Evolutionary conservation across 306 rosid genomes (phyloP).

Genomic region (Cotoneaster glaucophyllus): DNA sequence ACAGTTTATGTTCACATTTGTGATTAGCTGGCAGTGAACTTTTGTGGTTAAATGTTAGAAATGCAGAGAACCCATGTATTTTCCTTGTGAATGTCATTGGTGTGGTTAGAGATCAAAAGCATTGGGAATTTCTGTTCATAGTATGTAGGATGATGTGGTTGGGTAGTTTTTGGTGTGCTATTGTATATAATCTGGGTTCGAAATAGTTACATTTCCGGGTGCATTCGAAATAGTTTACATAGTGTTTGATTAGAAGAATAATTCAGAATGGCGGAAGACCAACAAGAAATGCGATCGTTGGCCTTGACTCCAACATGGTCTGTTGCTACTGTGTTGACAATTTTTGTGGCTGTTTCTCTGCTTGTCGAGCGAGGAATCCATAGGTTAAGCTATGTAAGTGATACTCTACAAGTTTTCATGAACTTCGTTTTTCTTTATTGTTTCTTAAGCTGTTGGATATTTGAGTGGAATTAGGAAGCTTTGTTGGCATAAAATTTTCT

Average conservation of each 20-base stretch:
- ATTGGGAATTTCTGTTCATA: conserved; percentile 12
- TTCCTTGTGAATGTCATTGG: neutral
- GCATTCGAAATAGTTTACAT: conserved; percentile 9
- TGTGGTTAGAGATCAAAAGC: neutral
- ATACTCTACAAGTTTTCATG: neutral
- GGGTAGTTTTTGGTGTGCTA: neutral
- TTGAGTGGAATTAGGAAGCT: neutral
- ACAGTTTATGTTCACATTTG: conserved; percentile 5
- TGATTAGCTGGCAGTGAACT: conserved; percentile 6
- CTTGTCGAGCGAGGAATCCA: conserved; percentile 92
- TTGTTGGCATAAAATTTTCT: neutral
- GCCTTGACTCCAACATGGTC: conserved; percentile 99
- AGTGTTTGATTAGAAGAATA: conserved; percentile 17
- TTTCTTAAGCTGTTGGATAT: neutral
- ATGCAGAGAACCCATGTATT: neutral
- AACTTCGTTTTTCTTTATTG: neutral
- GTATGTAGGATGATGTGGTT: neutral
- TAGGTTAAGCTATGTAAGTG: conserved; percentile 49
- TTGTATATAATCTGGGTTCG: neutral
- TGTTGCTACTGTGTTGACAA: conserved; percentile 84
- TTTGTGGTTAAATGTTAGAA: neutral
- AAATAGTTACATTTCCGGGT: neutral
- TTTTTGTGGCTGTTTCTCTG: conserved; percentile 84
- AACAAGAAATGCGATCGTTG: conserved; percentile 62
- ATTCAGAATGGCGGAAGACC: conserved; percentile 51